Base-by-base conservation (phyloP, 2,329 filamentous ascomycete genomes). In the Colletotrichum orbiculare region DNA sequence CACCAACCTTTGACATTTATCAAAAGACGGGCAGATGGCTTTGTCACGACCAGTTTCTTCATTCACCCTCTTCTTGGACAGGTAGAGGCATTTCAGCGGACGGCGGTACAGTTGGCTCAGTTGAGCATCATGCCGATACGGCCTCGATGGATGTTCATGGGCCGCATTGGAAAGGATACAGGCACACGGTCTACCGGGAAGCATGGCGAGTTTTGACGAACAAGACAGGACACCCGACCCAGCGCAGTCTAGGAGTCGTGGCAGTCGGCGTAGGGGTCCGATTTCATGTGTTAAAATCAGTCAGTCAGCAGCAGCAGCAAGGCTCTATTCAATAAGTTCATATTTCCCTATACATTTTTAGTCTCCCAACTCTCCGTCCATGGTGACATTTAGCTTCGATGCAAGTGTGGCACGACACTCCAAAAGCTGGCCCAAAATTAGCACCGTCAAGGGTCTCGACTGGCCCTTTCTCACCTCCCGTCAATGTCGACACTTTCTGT, bases 231-330 rank as follows among this genome's bases (percentile, higher is more conserved):
- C 25, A 25, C 25, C 25, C 25, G 25, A 9, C 58, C 15, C 47
- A 34, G 12, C 12, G 53, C 41, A 42, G 43, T 17, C 46, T 46
- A 38, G 10, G 10, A 50, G 50, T 11, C 17, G 62, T 33, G 53
- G 25, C 58, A 63, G 57, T 41, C 34, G 41, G 52, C 48, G 39
- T 38, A 56, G 58, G 17, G 42, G 47, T 33, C 41, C 52, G 58
- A 35, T 62, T 43, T 52, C 52, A 15, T 66, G 47, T 63, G 48
- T 47, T 15, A 33, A 37, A 45, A 48, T 47, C 37, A 60, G 15
- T 47, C 37, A 60, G 15, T 33, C 33, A 53, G 37, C 37, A 57
- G 15, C 33, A 37, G 48, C 25, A 25, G 25, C 25, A 25, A 25
- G 25, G 25, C 25, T 25, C 9, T 8, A 38, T 8, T 10, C 9